phyloP scores from a whole-genome alignment of 306 rosid genomes.

The Fragaria nilgerrensis region DNA sequence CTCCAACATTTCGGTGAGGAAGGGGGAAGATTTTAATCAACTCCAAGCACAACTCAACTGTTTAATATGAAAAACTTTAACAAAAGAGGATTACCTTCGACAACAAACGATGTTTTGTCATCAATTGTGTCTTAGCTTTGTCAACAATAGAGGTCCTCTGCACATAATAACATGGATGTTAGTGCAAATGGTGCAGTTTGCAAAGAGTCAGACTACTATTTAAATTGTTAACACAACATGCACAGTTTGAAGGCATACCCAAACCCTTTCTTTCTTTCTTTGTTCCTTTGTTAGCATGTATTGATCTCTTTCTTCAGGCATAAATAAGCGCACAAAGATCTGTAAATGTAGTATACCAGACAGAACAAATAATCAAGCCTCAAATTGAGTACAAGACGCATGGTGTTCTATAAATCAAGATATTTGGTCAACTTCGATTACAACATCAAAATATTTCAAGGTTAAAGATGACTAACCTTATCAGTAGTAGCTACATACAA shows the following conservation, averaged over 20 bases:
- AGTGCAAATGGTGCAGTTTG: background rate
- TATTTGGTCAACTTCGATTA: background rate
- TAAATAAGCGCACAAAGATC: background rate
- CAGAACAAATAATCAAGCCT: background rate
- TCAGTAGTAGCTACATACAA: slow-evolving; percentile 29
- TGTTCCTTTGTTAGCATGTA: slow-evolving; percentile 3
- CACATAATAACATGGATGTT: slow-evolving; percentile 6
- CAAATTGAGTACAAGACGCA: background rate
- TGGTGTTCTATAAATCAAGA: background rate
- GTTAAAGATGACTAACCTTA: slow-evolving; percentile 18
- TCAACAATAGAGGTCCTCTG: slow-evolving; percentile 22
- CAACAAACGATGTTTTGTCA: slow-evolving; percentile 22
- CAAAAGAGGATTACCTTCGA: slow-evolving; percentile 25
- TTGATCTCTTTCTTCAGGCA: slow-evolving; percentile 23
- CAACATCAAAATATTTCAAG: background rate
- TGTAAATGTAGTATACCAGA: slow-evolving; percentile 5
- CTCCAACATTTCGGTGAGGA: background rate
- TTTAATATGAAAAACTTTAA: background rate
- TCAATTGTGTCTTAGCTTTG: slow-evolving; percentile 28
- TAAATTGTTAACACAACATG: background rate
- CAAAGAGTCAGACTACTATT: background rate
- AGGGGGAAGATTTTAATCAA: background rate
- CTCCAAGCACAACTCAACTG: background rate
- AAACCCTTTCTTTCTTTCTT: slow-evolving; percentile 23
- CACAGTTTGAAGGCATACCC: slow-evolving; percentile 21